A percentile compares a stretch with the other conserved stretches of the same genome.
phyloP scores from a whole-genome alignment of 306 rosid species.

The Cucurbita pepo region DNA sequence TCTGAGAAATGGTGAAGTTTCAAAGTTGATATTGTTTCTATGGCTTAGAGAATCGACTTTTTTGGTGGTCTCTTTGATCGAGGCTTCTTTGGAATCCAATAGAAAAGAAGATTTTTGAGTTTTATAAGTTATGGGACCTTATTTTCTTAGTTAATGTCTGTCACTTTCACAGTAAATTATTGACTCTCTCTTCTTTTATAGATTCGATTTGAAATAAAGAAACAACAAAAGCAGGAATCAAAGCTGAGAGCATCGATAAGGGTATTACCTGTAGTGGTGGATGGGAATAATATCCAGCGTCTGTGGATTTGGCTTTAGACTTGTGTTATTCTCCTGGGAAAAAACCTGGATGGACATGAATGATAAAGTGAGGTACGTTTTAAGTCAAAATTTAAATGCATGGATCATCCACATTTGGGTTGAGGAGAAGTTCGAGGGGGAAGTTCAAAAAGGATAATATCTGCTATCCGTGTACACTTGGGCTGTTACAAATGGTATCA shows the following conservation, averaged over 20 bases:
- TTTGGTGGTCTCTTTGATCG: neutral
- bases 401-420: neutral
- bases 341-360: neutral
- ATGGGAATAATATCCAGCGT: neutral
- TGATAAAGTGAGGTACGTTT: neutral
- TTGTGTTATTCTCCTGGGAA: neutral
- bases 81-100: slow-evolving; percentile 1
- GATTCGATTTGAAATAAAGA: neutral
- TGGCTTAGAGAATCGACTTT: neutral
- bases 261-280: neutral
- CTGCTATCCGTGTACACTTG: too few species aligned
- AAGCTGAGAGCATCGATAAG: neutral
- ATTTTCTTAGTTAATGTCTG: neutral
- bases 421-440: too few species aligned
- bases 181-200: neutral
- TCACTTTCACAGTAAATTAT: neutral
- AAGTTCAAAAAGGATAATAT: too few species aligned
- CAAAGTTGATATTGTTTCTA: neutral
- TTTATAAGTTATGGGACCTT: neutral
- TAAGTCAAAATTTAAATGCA: neutral
- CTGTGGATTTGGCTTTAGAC: neutral
- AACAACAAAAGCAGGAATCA: neutral
- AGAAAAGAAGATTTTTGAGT: neutral
- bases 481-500: too few species aligned
- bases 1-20: neutral